Evolutionary conservation across 129 eudicot species (phyloP).

Genomic region (Flaveria trinervia): DNA sequence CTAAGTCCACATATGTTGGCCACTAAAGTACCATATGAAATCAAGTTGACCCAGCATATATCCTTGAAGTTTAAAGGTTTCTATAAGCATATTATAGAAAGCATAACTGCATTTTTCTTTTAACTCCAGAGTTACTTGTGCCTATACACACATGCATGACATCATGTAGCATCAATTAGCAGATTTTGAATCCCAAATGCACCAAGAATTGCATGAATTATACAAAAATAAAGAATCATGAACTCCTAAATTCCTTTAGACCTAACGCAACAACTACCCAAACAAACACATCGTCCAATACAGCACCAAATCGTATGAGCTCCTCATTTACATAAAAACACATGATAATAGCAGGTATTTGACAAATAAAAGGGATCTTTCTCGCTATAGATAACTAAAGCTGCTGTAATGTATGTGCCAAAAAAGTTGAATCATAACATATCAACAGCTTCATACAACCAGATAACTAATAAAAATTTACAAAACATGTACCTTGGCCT

Average conservation of each 20-base stretch:
- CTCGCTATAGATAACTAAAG: conserved; percentile 1
- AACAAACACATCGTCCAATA: background rate
- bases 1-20: background rate
- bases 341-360: background rate
- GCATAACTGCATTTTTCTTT: background rate
- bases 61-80: conserved; percentile 6
- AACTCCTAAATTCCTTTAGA: conserved; percentile 4
- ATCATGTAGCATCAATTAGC: conserved; percentile 8
- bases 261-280: conserved; percentile 1
- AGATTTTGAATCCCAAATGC: conserved; percentile 5
- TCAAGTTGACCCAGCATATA: background rate
- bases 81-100: background rate
- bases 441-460: background rate
- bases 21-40: background rate
- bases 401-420: background rate
- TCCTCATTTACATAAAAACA: background rate
- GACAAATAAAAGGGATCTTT: conserved; percentile 4
- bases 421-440: background rate
- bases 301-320: background rate
- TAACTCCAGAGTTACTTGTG: background rate
- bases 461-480: background rate
- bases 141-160: conserved; percentile 8
- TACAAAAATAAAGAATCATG: background rate
- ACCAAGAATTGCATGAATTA: background rate
- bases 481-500: conserved; percentile 67